A percentile compares a stretch with the other conserved stretches of the same genome.
These are phyloP conservation scores for Piper longum DNA, from an alignment of 164 flowering plant genomes.

Conservation along the genomic window DNA sequence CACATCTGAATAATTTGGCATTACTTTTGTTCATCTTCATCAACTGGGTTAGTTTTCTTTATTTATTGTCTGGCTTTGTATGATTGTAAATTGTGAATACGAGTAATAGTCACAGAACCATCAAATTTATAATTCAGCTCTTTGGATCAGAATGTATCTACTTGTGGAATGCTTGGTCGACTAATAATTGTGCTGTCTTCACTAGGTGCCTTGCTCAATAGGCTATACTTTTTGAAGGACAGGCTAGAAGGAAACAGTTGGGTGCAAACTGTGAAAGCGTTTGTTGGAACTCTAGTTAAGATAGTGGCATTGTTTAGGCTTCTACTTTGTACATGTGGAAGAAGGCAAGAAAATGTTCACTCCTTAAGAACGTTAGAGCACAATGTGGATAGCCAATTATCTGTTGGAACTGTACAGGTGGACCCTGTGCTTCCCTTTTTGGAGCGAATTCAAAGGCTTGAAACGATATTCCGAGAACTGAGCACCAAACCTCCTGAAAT, in stretches of 20 bases:
- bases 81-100: neutral
- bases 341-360: slow-evolving; percentile 5
- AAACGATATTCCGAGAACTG: slow-evolving; percentile 42
- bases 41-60: no score
- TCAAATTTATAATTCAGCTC: neutral
- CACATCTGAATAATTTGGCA: no score
- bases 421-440: slow-evolving; percentile 44
- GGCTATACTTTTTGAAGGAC: slow-evolving; percentile 1
- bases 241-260: neutral
- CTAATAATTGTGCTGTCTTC: no score
- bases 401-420: slow-evolving; percentile 23
- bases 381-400: slow-evolving; percentile 11
- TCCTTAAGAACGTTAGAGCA: slow-evolving; percentile 21
- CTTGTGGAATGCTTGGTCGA: neutral
- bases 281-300: slow-evolving; percentile 13
- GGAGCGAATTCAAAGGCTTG: slow-evolving; percentile 73
- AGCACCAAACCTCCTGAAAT: slow-evolving; percentile 48
- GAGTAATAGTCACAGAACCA: neutral
- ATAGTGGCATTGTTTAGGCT: slow-evolving; percentile 12
- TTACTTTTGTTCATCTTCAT: neutral
- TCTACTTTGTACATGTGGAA: slow-evolving; percentile 5
- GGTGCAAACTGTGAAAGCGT: neutral
- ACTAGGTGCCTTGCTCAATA: neutral
- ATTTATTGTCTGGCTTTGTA: neutral
- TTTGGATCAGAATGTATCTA: neutral